Evolutionary conservation across 768 basidiomycete genomes (phyloP).

Genomic region (Russula griseocarnosa): DNA sequence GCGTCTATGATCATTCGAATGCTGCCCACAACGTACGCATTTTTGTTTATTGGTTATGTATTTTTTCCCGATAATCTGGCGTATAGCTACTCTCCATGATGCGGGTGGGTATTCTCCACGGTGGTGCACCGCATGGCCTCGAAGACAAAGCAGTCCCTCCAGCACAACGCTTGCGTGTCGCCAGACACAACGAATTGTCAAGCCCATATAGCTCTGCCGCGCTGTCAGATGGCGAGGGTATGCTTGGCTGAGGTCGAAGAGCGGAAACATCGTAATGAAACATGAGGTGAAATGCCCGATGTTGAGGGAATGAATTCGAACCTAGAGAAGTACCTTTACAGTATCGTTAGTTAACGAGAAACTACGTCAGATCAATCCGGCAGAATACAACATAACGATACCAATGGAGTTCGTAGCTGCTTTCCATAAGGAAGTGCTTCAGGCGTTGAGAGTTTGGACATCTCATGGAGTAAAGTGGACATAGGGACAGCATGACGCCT

Average conservation of each 20-base stretch:
- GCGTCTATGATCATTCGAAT: slow-evolving; percentile 85
- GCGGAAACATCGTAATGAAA: neutral
- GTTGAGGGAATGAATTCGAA: neutral
- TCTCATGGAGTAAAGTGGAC: neutral
- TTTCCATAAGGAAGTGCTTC: neutral
- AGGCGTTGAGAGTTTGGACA: neutral
- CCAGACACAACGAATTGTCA: slow-evolving; percentile 38
- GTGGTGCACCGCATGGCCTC: slow-evolving; percentile 50
- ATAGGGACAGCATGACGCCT: neutral
- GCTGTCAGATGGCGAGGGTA: slow-evolving; percentile 36
- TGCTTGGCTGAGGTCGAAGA: slow-evolving; percentile 33
- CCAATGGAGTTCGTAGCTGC: neutral
- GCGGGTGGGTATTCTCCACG: slow-evolving; percentile 55
- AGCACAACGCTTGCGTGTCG: slow-evolving; percentile 45
- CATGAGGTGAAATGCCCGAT: neutral
- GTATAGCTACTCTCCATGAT: slow-evolving; percentile 52
- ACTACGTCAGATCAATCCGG: neutral
- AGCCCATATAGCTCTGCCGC: slow-evolving; percentile 37
- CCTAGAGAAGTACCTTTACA: neutral
- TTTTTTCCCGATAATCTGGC: slow-evolving; percentile 8
- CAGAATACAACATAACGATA: neutral
- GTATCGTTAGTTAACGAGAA: neutral
- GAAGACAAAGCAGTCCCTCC: slow-evolving; percentile 49
- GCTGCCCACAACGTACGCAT: slow-evolving; percentile 74
- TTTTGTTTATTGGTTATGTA: neutral